Conservation (phyloP, 805 yeast genomes). For the Pichia heedii region DNA sequence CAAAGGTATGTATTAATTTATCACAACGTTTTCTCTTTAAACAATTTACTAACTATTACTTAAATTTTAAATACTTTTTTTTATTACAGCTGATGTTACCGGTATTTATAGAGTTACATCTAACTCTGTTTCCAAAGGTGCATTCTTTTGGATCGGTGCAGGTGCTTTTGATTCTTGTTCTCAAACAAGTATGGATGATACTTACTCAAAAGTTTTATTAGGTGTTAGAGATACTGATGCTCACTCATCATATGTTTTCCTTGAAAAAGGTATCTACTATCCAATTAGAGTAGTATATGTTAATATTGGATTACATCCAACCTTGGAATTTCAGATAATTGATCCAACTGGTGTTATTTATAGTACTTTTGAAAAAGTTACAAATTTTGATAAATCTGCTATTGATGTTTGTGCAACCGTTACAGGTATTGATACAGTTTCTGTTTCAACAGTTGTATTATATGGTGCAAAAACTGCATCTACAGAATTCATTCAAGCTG, state of each 20-base stretch:
- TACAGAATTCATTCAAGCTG: neutral
- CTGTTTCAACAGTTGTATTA: constrained; percentile 1
- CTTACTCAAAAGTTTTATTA: constrained; percentile 2
- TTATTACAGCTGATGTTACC: constrained; percentile 15
- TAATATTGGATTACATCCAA: constrained; percentile 1
- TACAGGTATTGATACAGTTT: neutral
- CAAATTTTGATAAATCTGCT: neutral
- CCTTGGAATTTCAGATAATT: constrained; percentile 5
- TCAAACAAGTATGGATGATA: neutral
- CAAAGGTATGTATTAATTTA: constrained; percentile 5
- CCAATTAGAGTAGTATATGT: constrained; percentile 12
- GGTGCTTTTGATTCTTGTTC: constrained; percentile 28
- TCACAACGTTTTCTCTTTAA: no score
- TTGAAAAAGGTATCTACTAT: constrained; percentile 9
- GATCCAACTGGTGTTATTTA: constrained; percentile 6
- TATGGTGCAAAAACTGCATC: constrained; percentile 1
- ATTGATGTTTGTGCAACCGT: neutral
- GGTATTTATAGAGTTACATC: constrained; percentile 22
- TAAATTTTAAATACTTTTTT: neutral
- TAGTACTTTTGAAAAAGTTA: constrained; percentile 2
- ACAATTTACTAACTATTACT: constrained; percentile 17
- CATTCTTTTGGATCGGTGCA: constrained; percentile 24
- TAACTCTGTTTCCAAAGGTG: constrained; percentile 21
- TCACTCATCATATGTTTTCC: constrained; percentile 7
- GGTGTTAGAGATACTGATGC: neutral